Conservation (phyloP, 192 early-diverging fungal species). For the Pilaira anomala region DNA sequence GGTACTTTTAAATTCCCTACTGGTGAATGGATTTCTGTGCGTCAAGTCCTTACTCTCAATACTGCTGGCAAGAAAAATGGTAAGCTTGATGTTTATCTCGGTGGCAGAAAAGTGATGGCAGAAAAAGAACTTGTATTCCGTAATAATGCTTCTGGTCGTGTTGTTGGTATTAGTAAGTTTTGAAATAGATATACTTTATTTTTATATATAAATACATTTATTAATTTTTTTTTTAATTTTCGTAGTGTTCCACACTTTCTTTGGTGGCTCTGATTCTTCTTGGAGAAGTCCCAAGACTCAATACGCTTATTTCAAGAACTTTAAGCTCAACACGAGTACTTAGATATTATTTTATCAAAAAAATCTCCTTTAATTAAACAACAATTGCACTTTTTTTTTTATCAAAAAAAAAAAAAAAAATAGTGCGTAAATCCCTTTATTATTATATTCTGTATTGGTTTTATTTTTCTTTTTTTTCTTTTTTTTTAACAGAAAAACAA, state of each 20-base stretch:
- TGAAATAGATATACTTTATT: not conserved
- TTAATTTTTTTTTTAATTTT: conserved; percentile 1
- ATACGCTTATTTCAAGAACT: conserved; percentile 33
- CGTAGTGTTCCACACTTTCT: conserved; percentile 41
- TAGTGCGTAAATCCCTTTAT: too few species aligned
- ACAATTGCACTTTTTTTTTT: too few species aligned
- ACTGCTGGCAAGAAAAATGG: conserved; percentile 25
- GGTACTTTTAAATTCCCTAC: conserved; percentile 43
- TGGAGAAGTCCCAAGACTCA: conserved; percentile 27
- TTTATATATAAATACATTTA: not conserved
- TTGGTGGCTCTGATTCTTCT: conserved; percentile 29
- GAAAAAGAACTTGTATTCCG: conserved; percentile 20
- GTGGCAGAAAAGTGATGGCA: conserved; percentile 20
- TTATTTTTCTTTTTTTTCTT: too few species aligned
- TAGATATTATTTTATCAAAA: not conserved
- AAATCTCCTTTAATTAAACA: too few species aligned
- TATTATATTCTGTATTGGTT: too few species aligned
- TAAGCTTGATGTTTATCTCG: conserved; percentile 12
- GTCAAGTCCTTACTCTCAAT: conserved; percentile 39
- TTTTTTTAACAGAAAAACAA: too few species aligned
- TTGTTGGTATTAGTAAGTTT: conserved; percentile 32
- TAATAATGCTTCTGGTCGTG: not conserved
- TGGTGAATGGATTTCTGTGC: conserved; percentile 44
- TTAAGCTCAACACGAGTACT: conserved; percentile 3
- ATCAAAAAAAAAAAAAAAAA: too few species aligned